phyloP scores from a whole-genome alignment of 2,329 filamentous ascomycete species.

The Aspergillus ochraceoroseus region DNA sequence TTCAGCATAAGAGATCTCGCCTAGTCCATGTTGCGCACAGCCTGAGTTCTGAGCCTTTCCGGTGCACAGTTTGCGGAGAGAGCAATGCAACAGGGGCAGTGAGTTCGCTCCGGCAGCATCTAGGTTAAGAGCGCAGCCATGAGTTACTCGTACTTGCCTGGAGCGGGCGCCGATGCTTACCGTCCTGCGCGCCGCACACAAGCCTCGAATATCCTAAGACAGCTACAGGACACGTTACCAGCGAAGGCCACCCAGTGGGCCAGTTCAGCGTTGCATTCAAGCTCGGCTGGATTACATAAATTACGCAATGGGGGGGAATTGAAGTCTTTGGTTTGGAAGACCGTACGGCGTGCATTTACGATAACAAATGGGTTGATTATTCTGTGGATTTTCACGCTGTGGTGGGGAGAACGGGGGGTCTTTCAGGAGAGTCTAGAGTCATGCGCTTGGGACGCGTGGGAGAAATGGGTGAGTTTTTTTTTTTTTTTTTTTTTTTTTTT shows the following conservation, averaged over 20 bases:
- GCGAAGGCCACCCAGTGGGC: slow-evolving; percentile 24
- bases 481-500: not conserved
- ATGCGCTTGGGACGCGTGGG: slow-evolving; percentile 84
- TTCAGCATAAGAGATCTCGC: too few species aligned
- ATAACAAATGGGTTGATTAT: slow-evolving; percentile 63
- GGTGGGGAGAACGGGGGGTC: slow-evolving; percentile 78
- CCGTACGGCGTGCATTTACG: slow-evolving; percentile 25
- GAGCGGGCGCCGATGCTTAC: slow-evolving; percentile 24
- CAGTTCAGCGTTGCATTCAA: not conserved
- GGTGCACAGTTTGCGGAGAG: too few species aligned
- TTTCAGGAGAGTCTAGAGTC: slow-evolving; percentile 65
- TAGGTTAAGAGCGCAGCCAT: slow-evolving; percentile 23
- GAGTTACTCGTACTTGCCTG: slow-evolving; percentile 35
- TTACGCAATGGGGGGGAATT: slow-evolving; percentile 16
- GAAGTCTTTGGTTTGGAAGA: slow-evolving; percentile 15
- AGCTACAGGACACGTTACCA: slow-evolving; percentile 21
- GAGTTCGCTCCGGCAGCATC: slow-evolving; percentile 15
- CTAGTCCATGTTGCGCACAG: not conserved
- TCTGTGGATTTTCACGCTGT: slow-evolving; percentile 70
- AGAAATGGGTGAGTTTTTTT: slow-evolving; percentile 68
- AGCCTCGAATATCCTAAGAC: slow-evolving; percentile 13
- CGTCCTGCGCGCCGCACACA: slow-evolving; percentile 23
- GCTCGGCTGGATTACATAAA: slow-evolving; percentile 9
- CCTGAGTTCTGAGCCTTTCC: not conserved
- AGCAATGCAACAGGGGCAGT: slow-evolving; percentile 21